Percentiles rank a stretch among this genome's conserved stretches.
phyloP scores from a whole-genome alignment of 495 filamentous ascomycete species.

The Xylaria acuta region DNA sequence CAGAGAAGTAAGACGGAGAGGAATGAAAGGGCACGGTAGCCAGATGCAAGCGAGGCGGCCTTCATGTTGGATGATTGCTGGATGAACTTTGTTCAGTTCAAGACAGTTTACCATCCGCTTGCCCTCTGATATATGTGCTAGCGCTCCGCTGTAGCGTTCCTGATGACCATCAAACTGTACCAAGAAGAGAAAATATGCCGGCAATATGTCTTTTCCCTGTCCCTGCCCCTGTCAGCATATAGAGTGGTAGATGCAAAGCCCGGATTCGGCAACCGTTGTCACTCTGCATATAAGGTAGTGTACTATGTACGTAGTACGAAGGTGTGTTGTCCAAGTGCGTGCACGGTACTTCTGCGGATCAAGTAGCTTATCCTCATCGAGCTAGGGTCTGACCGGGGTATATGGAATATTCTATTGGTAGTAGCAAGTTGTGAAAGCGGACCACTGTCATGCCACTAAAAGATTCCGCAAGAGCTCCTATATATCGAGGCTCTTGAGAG shows the following conservation, averaged over 20 bases:
- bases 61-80: conserved; percentile 20
- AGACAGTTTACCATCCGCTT: not conserved
- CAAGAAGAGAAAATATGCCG: conserved; percentile 8
- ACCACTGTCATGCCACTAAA: conserved; percentile 9
- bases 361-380: conserved; percentile 8
- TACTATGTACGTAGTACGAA: conserved; percentile 8
- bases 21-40: conserved; percentile 17
- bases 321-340: conserved; percentile 9
- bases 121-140: conserved; percentile 9
- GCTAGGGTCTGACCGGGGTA: conserved; percentile 16
- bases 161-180: not conserved
- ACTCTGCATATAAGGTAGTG: conserved; percentile 1
- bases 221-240: not conserved
- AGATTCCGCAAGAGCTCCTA: not conserved
- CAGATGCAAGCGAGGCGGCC: conserved; percentile 17
- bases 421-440: conserved; percentile 17
- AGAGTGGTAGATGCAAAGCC: conserved; percentile 9
- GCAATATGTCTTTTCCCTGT: conserved; percentile 6
- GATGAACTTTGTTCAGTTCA: not conserved
- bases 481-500: not conserved
- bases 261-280: conserved; percentile 8
- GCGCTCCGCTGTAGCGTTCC: not conserved
- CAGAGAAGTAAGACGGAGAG: conserved; percentile 19
- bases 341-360: conserved; percentile 21
- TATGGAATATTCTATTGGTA: conserved; percentile 9